Conservation (phyloP, 768 basidiomycete species). For the Mycena kentingensis region DNA sequence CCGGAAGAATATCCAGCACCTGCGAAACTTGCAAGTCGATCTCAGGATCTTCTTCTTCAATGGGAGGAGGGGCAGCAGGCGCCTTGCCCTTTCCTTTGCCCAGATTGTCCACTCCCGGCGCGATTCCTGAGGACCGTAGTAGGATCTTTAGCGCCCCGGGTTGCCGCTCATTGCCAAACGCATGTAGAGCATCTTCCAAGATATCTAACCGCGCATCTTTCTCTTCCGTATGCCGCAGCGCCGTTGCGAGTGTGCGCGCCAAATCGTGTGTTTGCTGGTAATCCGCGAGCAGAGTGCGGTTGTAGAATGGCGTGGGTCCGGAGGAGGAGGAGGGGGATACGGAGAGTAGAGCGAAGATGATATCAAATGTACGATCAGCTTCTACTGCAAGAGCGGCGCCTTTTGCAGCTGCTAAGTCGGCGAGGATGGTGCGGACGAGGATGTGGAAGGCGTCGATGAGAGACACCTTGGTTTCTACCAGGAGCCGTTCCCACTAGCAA, state of each 20-base stretch:
- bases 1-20: constrained; percentile 76
- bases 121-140: constrained; percentile 59
- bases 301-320: constrained; percentile 57
- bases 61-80: constrained; percentile 19
- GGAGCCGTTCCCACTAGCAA: constrained; percentile 64
- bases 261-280: constrained; percentile 72
- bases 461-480: constrained; percentile 73
- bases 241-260: constrained; percentile 47
- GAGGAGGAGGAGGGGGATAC: constrained; percentile 31
- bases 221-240: constrained; percentile 46
- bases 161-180: constrained; percentile 35
- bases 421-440: constrained; percentile 51
- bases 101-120: constrained; percentile 41
- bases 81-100: constrained; percentile 44
- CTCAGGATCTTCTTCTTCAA: constrained; percentile 38
- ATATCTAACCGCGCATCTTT: constrained; percentile 62
- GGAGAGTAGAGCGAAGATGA: constrained; percentile 57
- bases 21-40: constrained; percentile 64
- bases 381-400: constrained; percentile 47
- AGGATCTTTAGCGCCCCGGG: constrained; percentile 66
- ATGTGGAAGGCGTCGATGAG: constrained; percentile 71
- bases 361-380: constrained; percentile 56
- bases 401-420: constrained; percentile 46
- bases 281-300: constrained; percentile 67
- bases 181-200: constrained; percentile 52